Base-by-base conservation (phyloP, 2,329 filamentous ascomycete species). In the Pezicula carpinea region DNA sequence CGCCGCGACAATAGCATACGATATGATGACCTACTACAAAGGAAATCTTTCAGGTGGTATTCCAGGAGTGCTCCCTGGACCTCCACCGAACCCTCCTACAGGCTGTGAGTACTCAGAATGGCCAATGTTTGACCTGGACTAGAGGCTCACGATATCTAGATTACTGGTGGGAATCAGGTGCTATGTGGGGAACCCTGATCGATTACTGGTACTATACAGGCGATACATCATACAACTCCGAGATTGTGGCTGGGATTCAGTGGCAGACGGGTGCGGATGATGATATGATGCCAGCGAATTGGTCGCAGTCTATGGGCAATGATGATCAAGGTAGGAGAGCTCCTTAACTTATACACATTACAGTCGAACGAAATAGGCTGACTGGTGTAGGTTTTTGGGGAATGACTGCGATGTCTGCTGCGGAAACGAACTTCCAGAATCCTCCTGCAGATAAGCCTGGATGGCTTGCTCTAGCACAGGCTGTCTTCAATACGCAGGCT, bases 401-500 rank as follows among this genome's bases (percentile, higher is more conserved):
- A n/a, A 77, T 93, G 72, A 80, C 88, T 1, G 86, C 84, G 50
- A 86, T 95, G 74, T 77, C 79, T 8, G 89, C 89, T 2, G 84
- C 85, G 32, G 89, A 95, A 66, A 79, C 83, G 58, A 82, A 82
- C 53, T 92, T 86, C 59, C 83, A 84, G 2, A 77, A 89, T 57
- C 83, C 85, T 4, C 75, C 79, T 0, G 54, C 70, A 0, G 77
- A 75, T 48, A 63, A 82, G 44, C 81, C 85, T 0, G 82, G 85
- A 51, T 95, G 87, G 87, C 74, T 93, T n/a, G 81, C 83, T 6
- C 75, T 93, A 44, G 83, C 79, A 1, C 85, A 90, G 64, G 85
- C 84, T 10, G 85, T 89, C 2, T 95, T 92, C 66, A 89, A 92
- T 69, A 82, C 85, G 43, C 89, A 89, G 59, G 80, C 79, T 2